Percentiles rank a stretch among this genome's conserved stretches.
These are phyloP conservation scores for Quercus variabilis DNA, from an alignment of 306 rosid species.

Conservation along the genomic window DNA sequence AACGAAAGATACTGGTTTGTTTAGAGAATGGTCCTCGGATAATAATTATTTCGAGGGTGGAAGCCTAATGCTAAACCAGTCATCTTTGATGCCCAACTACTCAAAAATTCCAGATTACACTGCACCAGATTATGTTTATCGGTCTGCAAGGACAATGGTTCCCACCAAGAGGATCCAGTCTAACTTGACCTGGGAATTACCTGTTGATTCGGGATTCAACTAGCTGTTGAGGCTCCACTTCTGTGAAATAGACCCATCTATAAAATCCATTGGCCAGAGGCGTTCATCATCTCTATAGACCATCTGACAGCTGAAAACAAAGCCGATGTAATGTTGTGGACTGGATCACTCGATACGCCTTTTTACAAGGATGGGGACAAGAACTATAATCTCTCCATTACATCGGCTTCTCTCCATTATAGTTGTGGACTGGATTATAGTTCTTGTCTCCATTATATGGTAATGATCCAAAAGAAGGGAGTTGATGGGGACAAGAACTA, in stretches of 20 bases:
- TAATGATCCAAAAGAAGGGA: not conserved
- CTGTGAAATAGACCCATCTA: not conserved
- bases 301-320: fast-evolving
- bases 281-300: not conserved
- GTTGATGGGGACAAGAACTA: too few species aligned
- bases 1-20: not conserved
- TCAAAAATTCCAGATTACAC: too few species aligned
- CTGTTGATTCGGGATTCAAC: not conserved
- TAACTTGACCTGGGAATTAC: not conserved
- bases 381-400: not conserved
- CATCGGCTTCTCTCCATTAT: too few species aligned
- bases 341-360: not conserved
- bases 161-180: not conserved
- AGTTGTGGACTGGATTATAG: too few species aligned
- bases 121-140: not conserved
- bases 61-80: fast-evolving
- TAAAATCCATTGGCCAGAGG: fast-evolving
- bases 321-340: not conserved
- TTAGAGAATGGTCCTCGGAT: not conserved
- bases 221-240: not conserved
- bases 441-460: too few species aligned
- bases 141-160: not conserved
- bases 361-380: not conserved
- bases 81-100: not conserved
- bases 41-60: fast-evolving